Evolutionary conservation across 2,329 filamentous ascomycete genomes (phyloP).

Genomic region (Blastomyces gilchristii): DNA sequence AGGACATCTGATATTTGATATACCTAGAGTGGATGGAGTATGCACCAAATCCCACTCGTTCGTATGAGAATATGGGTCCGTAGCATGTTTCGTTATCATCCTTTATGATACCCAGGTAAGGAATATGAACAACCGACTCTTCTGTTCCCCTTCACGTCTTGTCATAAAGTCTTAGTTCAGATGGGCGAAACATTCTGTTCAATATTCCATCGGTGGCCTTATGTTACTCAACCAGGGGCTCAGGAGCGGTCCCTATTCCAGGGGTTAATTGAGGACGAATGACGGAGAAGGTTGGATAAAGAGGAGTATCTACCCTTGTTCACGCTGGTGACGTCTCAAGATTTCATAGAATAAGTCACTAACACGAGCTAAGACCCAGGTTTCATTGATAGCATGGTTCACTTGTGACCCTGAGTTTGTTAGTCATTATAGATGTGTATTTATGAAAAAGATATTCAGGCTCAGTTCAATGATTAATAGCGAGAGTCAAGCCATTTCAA

Average conservation of each 20-base stretch:
- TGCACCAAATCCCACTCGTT: not conserved
- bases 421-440: no score
- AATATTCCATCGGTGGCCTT: not conserved
- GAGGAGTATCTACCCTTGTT: not conserved
- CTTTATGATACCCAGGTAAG: not conserved
- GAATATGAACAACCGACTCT: no score
- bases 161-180: not conserved
- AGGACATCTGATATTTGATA: not conserved
- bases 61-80: not conserved
- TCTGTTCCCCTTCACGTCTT: not conserved
- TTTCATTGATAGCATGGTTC: not conserved
- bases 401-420: not conserved
- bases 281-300: not conserved
- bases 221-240: not conserved
- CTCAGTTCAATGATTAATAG: no score
- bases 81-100: not conserved
- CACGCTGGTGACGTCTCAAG: not conserved
- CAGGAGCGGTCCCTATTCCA: not conserved
- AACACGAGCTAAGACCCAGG: not conserved
- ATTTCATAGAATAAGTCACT: not conserved
- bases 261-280: no score
- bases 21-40: not conserved
- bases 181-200: not conserved
- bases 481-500: not conserved
- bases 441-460: no score